Evolutionary conservation across 2,329 filamentous ascomycete species (phyloP), one percentile per base, ranked within the genome.

Genomic region (Penicillium sp.): DNA sequence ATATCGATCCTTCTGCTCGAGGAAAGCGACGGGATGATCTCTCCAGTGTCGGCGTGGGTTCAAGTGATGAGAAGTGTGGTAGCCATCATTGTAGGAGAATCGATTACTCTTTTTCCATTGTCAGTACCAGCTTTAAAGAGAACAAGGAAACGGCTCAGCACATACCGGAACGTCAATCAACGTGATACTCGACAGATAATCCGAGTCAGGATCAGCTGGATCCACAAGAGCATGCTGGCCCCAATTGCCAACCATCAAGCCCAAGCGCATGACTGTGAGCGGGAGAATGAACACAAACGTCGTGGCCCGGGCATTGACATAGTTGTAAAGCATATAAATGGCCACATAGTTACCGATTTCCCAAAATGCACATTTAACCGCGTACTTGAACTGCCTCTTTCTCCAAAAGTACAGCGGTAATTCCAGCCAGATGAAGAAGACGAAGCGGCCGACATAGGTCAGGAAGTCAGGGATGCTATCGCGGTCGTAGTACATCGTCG

Each of bases 221-320:
- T 92, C 87, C 6, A 92, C 87, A 55, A 92, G 84, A 1, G 87
- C 87, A 65, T 92, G 88, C 65, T 92, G 88, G 3, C 86, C 88
- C 86, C 87, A 92, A 64, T 92, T 92, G 1, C 88, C 88, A 7
- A 88, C 77, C 88, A 91, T 92, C 55, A 92, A 68, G 0, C 83
- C 87, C 14, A 88, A 59, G 0, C 88, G 78, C 68, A 91, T 77
- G 27, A 86, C 67, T 2, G 80, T 57, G 16, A 91, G 75, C 0
- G 88, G 88, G 1, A 89, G 63, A 1, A 90, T 60, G 25, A 88
- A 78, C 0, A 82, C 82, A 59, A 86, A 88, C 4, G 81, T 62
- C 0, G 85, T 80, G 0, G 87, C 80, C 2, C 72, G 72, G 16
- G 75, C 64, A 64, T 83, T 80, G 31, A 64, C 62, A 40, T 77